Evolutionary conservation across 371 early-diverging fungal genomes (phyloP).

Genomic region (Mucor sp.): DNA sequence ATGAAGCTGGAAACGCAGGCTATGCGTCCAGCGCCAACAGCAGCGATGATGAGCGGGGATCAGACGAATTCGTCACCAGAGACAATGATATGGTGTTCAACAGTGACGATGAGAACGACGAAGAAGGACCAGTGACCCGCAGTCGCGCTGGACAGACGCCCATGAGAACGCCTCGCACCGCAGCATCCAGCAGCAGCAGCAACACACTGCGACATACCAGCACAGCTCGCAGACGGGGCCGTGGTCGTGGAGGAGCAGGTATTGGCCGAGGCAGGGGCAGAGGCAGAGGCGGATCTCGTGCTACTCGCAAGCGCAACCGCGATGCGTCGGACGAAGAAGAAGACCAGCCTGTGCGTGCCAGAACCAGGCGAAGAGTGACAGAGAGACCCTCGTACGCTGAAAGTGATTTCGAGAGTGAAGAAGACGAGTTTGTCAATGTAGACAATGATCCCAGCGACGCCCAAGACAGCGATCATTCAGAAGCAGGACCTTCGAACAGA

Average conservation of each 20-base stretch:
- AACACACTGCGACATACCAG: neutral
- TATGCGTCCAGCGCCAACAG: constrained; percentile 12
- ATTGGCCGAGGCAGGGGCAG: constrained; percentile 6
- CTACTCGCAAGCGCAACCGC: constrained; percentile 26
- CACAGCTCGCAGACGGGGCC: constrained; percentile 8
- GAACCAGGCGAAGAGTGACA: constrained; percentile 44
- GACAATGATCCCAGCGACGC: constrained; percentile 25
- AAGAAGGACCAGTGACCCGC: constrained; percentile 39
- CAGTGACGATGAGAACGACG: constrained; percentile 28
- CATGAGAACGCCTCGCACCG: neutral
- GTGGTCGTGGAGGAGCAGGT: constrained; percentile 11
- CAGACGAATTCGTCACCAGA: constrained; percentile 24
- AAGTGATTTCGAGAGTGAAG: constrained; percentile 54
- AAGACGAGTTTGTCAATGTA: constrained; percentile 38
- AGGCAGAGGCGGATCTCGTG: constrained; percentile 10
- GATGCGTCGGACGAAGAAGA: constrained; percentile 34
- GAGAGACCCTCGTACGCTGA: constrained; percentile 45
- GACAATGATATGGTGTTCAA: constrained; percentile 20
- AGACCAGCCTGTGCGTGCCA: constrained; percentile 41
- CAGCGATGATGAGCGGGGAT: constrained; percentile 28
- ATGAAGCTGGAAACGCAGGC: constrained; percentile 21
- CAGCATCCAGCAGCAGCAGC: neutral
- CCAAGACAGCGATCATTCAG: constrained; percentile 27
- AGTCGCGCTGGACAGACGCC: constrained; percentile 35
- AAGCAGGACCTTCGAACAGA: constrained; percentile 28